Evolutionary conservation across 1,139 yeast species (phyloP), one percentile per base, ranked within the genome.

Genomic region (Blastobotrys serpentis): DNA sequence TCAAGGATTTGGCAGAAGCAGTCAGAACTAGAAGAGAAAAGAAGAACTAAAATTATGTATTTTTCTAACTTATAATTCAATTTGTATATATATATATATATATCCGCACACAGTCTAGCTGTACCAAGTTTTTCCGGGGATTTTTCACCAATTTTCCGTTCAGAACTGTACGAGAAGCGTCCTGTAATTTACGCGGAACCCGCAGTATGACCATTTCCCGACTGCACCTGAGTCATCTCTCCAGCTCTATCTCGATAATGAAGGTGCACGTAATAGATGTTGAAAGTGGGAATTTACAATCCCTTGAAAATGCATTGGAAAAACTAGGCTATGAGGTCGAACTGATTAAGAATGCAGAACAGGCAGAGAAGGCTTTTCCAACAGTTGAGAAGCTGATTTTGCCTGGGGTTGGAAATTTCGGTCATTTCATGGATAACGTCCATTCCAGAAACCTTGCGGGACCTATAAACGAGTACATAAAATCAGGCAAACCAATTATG

Each of bases 351-450:
- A 59, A 60, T 42, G 56, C 57, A 14, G 57, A 58, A 18, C 66
- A 67, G 38, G 69, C 71, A 5, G 48, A 54, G 3, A 60, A 56
- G 13, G 63, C 60, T 13, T 57, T 67, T 18, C 63, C 62, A 14
- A 56, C 58, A 2, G 59, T 64, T 4, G 62, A 62, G 22, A 54
- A 62, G 34, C 59, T 69, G 43, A 59, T 68, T 37, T 76, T 92
- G 38, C 98, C 98, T 11, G 98, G 98, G 21, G 98, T 92, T 4
- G 98, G 98, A 22, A 90, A 89, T 65, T 92, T 81, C 67, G 98
- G 96, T 36, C 98, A 92, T 65, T 90, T 92, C 65, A 88, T 89
- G 53, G 79, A 78, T 47, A 81, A 86, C 58, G 67, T 92, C 46
- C 76, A 75, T 47, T 72, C 72, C 2, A 75, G 86, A 52, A 79